Conservation (phyloP, 306 rosid species). For the Phaseolus lunatus region DNA sequence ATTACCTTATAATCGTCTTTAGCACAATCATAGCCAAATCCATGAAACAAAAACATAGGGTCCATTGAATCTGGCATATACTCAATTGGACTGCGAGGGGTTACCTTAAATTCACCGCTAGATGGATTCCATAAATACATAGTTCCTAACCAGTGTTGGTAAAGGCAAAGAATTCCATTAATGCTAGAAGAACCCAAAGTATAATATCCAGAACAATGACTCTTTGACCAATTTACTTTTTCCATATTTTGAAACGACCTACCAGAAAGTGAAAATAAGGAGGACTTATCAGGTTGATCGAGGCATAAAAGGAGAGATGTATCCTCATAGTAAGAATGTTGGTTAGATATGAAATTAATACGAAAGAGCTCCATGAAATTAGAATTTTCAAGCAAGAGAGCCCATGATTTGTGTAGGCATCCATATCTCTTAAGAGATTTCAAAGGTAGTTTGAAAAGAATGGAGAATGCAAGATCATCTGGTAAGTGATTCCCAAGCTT, state of each 20-base stretch:
- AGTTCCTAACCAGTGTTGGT: fast-evolving
- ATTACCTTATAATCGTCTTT: neutral
- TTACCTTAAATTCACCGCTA: neutral
- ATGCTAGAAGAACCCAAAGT: neutral
- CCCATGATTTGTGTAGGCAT: neutral
- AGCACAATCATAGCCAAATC: neutral
- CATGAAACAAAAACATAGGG: fast-evolving
- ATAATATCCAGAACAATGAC: no score
- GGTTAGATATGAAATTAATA: neutral
- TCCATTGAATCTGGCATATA: neutral
- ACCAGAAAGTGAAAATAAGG: neutral
- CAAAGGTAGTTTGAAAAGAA: neutral
- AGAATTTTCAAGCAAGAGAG: neutral
- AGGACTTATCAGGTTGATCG: no score
- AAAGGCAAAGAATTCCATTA: neutral
- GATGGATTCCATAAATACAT: neutral
- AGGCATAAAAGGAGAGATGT: neutral
- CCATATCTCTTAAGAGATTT: neutral
- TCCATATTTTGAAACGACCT: neutral
- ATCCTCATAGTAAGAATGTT: neutral
- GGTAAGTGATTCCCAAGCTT: neutral
- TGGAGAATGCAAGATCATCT: neutral
- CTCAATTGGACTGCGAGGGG: neutral
- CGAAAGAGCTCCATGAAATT: neutral
- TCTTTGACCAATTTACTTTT: neutral